Percentiles rank a stretch among this genome's conserved stretches.
These are phyloP conservation scores for Kurtzmaniella fragi DNA, from an alignment of 805 yeast genomes.

Conservation along the genomic window DNA sequence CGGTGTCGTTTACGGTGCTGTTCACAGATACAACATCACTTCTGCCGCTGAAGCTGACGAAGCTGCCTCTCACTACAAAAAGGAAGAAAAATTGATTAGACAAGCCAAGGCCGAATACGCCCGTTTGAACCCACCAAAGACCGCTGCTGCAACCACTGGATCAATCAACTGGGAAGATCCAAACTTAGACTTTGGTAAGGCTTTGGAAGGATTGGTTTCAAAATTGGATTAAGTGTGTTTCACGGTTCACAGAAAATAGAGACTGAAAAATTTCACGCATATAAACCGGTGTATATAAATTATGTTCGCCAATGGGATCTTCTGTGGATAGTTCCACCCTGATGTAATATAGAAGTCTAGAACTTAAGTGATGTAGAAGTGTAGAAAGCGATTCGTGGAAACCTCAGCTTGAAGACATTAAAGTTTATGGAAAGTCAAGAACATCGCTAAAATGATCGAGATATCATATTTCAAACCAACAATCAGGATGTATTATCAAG, in stretches of 20 bases:
- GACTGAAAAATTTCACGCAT: too few relatives aligned
- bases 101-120: constrained; percentile 90
- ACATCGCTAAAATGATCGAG: too few relatives aligned
- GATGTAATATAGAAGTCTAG: not conserved
- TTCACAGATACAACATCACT: constrained; percentile 70
- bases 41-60: constrained; percentile 53
- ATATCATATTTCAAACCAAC: too few relatives aligned
- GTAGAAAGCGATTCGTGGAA: not conserved
- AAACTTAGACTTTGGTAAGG: constrained; percentile 76
- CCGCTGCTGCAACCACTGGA: constrained; percentile 35
- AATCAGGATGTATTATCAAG: too few relatives aligned
- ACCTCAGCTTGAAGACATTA: too few relatives aligned
- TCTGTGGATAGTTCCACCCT: not conserved
- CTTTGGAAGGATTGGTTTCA: constrained; percentile 61
- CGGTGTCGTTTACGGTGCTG: constrained; percentile 86
- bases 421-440: too few relatives aligned
- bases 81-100: constrained; percentile 69
- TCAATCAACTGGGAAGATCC: constrained; percentile 80
- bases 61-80: constrained; percentile 53
- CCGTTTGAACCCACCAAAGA: constrained; percentile 45
- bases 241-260: too few relatives aligned
- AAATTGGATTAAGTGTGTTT: constrained; percentile 31
- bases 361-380: not conserved
- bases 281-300: too few relatives aligned
- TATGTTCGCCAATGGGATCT: too few relatives aligned